Base-by-base conservation (phyloP, 1,139 yeast species). In the Pneumocystis jirovecii region DNA sequence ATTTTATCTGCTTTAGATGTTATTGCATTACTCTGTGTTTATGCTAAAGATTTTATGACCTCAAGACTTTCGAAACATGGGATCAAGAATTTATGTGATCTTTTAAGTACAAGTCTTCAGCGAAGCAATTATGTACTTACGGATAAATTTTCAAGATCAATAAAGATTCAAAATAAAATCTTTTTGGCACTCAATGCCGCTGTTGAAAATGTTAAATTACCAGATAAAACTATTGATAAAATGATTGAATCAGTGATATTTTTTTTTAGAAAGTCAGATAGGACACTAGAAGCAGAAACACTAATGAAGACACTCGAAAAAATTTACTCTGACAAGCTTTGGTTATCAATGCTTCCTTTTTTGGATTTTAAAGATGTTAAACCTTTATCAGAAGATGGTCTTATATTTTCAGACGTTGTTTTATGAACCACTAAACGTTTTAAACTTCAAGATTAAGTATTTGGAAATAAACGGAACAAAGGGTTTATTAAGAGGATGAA, bases 1-100 rank as follows among this genome's bases (percentile, higher is more conserved):
- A 75, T 79, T 0, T 78, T 76, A 35, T 73, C 77, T 10, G 73
- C 82, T 0, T 68, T 77, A n/a, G 72, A 72, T n/a, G 76, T 80
- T 1, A 71, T 83, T 12, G 72, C 72, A 1, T 71, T 70, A 12
- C 70, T 83, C 21, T 74, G 84, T 5, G 71, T 70, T 37, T 77
- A 73, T 69, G 79, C 83, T 0, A 81, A 81, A 5, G 82, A 82
- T 35, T 85, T 85, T 70, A 76, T 85, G 69, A 59, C 66, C 10
- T 42, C 66, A 3, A 65, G 71, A 19, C 63, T 70, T 21, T 42
- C 62, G 2, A 61, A 66, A 31, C 66, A 67, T 37, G 61, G 57
- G 12, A 50, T 50, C 12, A 50, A 50, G 34, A 50, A 21, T 10
- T 50, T 50, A 12, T 50, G 57, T 25, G 31, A 50, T 50, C 57